Base-by-base conservation (phyloP, 805 yeast species). In the Kluyveromyces siamensis region DNA sequence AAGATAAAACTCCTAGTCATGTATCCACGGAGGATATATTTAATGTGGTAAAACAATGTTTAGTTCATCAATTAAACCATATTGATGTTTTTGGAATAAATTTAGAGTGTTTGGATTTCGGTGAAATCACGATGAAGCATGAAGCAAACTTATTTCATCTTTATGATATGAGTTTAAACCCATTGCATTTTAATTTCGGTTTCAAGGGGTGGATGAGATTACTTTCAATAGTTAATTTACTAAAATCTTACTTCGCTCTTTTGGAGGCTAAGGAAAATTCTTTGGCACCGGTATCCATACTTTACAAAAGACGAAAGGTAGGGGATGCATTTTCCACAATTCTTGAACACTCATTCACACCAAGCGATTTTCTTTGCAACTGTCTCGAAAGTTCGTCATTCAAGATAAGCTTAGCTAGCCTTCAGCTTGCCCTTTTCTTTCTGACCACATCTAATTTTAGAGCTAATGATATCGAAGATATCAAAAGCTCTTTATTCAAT, bases 291-390 rank as follows among this genome's bases (percentile, higher is more conserved):
- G 45, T 48, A 10, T 43, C 52, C 5, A 46, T 52, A 7, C 43
- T 57, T 14, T 58, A 57, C 40, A 63, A 65, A 44, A 61, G 46
- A 45, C 50, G 55, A 14, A 63, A 50, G 48, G 43, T 25, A 4
- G 54, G 50, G 3, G 27, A 51, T 8, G 42, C 51, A 25, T 46
- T 52, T 25, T 40, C 45, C 6, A 42, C 55, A 2, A 38, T 55
- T 14, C 19, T 65, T 13, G 44, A 45, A 6, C 42, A 48, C 8
- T 55, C 65, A 1, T 40, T 44, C 6, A 48, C 48, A 17, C 21
- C 56, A 7, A 47, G 43, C 18, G 53, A 51, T 5, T 62, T 65
- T 44, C 38, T 63, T 4, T 27, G 46, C 10, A 43, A 49, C 27
- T 50, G 56, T 39, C 35, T 65, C 11, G 52, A 51, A 8, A 38